Base-by-base conservation (phyloP, 352 stramenopile genomes). In the Globisporangium mamillatum region DNA sequence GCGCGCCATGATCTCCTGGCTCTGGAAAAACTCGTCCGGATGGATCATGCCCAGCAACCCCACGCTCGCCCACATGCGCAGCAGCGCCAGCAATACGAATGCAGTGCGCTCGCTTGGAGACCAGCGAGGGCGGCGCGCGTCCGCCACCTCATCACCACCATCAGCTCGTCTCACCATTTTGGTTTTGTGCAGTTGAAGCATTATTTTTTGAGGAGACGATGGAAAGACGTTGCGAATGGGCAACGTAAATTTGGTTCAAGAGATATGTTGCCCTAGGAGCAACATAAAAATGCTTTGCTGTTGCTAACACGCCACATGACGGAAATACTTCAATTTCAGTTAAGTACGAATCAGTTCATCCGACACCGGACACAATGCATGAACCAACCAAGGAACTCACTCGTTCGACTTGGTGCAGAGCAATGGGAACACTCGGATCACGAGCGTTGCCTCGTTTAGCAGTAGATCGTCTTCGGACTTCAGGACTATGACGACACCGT, bases 11-110 rank as follows among this genome's bases (percentile, higher is more conserved):
- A 96, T 75, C 70, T 96, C 88, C 66, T 91, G 86, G 58, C 84
- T 91, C 77, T 96, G 88, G 68, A 96, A 96, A 65, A 92, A 96
- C 74, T 96, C 88, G 66, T 96, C 88, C 22, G 86, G 84, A 64
- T 93, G 84, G 57, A 93, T 70, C 80, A 94, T 90, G 0, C 81
- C 79, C 56, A 85, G 57, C n/a, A 81, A 67, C 2, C 72, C 14
- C 9, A 84, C 59, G 14, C 73, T 67, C 8, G 57, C 72, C 10
- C 70, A 24, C 29, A 86, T 64, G 14, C 88, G 77, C 16, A 93
- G 58, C 54, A 70, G 67, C 36, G 74, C 80, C 27, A 91, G 72
- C 25, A 70, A 7, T 12, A 10, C 58, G 38, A 57, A 60, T 16
- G 60, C 44, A 4, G 3, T 18, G 16, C 25, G 14, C 41, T 54